Evolutionary conservation across 1,139 yeast species (phyloP), one percentile per base, ranked within the genome.

Genomic region (Eremothecium cymbalariae): DNA sequence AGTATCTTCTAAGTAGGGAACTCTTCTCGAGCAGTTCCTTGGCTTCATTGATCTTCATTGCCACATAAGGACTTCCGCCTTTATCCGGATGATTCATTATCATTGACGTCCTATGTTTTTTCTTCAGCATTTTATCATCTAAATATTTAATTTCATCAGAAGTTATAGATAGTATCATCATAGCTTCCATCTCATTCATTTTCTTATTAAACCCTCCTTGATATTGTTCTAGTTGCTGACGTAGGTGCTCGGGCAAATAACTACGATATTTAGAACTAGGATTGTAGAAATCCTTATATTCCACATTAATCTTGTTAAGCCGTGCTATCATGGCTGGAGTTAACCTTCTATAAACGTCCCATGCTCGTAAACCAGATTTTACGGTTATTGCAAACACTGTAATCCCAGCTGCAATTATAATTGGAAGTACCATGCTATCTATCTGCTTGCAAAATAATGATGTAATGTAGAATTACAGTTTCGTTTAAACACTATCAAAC

Each of bases 41-140:
- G 34, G 98, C 97, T 64, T 90, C 97, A 59, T 90, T 90, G 48
- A 90, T 86, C 67, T 90, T 90, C 32, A 97, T 88, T 41, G 98
- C 98, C 55, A 90, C 61, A 53, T 75, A 88, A 25, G 97, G 90
- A 13, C 95, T 82, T 7, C 98, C 98, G 34, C 98, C 98, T 57
- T 88, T 82, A 64, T 90, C 98, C 6, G 98, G 98, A 58, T 90
- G 98, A 62, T 88, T 88, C 38, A 81, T 70, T 52, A 90, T 66
- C 93, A 88, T 83, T 62, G 85, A 82, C 53, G 71, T 72, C 63
- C 97, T 74, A 59, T 90, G 97, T 39, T 83, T 83, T 43, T 81
- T 94, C 61, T 86, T 88, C 48, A 90, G 70, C 57, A 77, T 77
- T 36, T 74, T 65, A 56, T 77, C 74, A 13, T 72, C 51, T 79